Percentiles rank a stretch among this genome's conserved stretches.
These are phyloP conservation scores for Lenwebbia sp. DNA, from an alignment of 345 rosid species.

Conservation along the genomic window DNA sequence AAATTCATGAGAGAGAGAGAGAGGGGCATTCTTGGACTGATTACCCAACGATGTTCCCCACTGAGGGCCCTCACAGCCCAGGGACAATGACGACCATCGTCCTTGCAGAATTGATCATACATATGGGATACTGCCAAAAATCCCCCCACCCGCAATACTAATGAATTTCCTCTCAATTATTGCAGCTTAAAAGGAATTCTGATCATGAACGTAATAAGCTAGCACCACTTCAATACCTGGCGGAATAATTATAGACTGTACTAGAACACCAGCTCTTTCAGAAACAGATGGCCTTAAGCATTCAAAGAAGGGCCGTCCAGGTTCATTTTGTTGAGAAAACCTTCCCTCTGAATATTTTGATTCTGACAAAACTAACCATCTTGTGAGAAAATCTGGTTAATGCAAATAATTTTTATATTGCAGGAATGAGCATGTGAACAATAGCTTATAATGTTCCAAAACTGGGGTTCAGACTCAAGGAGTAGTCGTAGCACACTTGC, in stretches of 20 bases:
- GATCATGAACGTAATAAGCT: background rate
- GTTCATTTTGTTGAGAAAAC: too few species aligned
- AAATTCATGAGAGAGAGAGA: background rate
- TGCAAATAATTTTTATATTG: too few species aligned
- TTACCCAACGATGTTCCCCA: too few species aligned
- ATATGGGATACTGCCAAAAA: background rate
- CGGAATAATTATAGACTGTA: background rate
- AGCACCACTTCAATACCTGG: background rate
- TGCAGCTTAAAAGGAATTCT: background rate
- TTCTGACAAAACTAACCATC: too few species aligned
- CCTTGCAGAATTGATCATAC: background rate
- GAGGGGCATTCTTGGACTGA: background rate
- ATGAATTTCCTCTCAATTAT: background rate
- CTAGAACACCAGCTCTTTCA: background rate
- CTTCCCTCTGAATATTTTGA: too few species aligned
- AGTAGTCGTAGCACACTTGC: too few species aligned
- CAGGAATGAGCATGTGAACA: too few species aligned
- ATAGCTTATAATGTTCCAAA: too few species aligned
- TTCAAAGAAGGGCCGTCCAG: background rate
- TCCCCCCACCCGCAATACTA: background rate
- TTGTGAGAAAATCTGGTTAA: too few species aligned
- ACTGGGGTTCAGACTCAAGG: too few species aligned
- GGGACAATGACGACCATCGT: background rate
- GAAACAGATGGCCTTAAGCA: background rate
- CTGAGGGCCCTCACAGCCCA: too few species aligned